These are phyloP conservation scores for Punica granatum DNA, from an alignment of 345 rosid species.

Conservation along the genomic window DNA sequence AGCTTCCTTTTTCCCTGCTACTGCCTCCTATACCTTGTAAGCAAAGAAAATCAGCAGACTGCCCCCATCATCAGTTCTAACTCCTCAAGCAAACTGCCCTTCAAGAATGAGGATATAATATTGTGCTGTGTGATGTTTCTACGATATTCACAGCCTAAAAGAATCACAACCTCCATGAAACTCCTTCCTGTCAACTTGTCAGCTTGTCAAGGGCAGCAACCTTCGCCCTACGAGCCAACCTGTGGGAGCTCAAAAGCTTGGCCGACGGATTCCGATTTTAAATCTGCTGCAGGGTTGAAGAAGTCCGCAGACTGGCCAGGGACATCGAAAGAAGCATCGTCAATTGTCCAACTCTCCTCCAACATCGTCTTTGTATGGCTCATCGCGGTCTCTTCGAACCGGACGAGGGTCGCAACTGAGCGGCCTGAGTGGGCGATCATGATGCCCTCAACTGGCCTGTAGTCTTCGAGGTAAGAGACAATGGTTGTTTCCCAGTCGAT, in stretches of 20 bases:
- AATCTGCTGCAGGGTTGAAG: slow-evolving; percentile 21
- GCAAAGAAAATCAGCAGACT: not conserved
- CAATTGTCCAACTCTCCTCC: slow-evolving; percentile 23
- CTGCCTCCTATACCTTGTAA: not conserved
- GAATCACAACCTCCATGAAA: not conserved
- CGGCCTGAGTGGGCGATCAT: slow-evolving; percentile 48
- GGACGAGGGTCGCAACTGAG: slow-evolving; percentile 38
- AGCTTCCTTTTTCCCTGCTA: not conserved
- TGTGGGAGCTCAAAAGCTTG: not conserved
- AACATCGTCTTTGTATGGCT: slow-evolving; percentile 28
- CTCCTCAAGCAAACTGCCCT: not conserved
- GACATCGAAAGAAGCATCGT: slow-evolving; percentile 19
- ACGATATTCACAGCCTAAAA: not conserved
- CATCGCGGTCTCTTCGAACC: slow-evolving; percentile 42
- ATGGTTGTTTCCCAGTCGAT: slow-evolving; percentile 47
- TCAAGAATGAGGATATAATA: not conserved
- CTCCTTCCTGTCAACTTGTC: not conserved
- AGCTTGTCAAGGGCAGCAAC: not conserved
- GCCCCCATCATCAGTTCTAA: not conserved
- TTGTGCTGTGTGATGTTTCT: not conserved
- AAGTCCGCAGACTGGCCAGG: slow-evolving; percentile 18
- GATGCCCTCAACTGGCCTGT: slow-evolving; percentile 39
- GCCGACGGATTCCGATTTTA: not conserved
- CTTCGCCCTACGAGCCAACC: slow-evolving; percentile 5
- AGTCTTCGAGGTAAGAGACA: slow-evolving; percentile 37